Base-by-base conservation (phyloP, 2,329 filamentous ascomycete genomes). In the Fusarium ramigenum region DNA sequence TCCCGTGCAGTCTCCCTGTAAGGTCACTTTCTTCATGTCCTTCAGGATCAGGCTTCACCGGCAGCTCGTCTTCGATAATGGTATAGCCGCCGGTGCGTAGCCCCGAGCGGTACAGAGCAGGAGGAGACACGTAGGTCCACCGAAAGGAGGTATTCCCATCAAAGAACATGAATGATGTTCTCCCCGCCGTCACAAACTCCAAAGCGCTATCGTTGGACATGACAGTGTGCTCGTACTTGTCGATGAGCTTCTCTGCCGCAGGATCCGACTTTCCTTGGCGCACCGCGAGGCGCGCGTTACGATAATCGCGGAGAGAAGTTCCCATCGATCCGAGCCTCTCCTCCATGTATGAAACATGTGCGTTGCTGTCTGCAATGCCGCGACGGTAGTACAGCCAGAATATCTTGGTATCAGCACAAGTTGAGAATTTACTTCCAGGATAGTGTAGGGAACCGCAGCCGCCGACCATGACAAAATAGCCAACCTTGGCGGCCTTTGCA, bases 401-500 rank as follows among this genome's bases (percentile, higher is more conserved):
- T 28, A 52, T 49, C 25, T 60, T 53, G 42, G 61, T 69, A 15
- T 69, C 66, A 21, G 46, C 53, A 50, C 47, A 9, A 69, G 16
- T 30, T 69, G 61, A 7, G 65, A 42, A 40, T 42, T 50, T 12
- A 61, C 61, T 9, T 36, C 21, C 37, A 11, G 37, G 37, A 21
- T 40, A 40, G 19, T 40, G 19, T 14, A 40, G 37, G 11, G 37
- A 40, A 21, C 37, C 37, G 19, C 37, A 40, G 30, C 66, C 66
- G 12, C 61, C 66, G 7, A 69, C 25, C 66, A 69, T 69, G 21
- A 69, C 37, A 23, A 69, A 69, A 40, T 69, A 69, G n/a, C 50
- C 54, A 10, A 69, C 50, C 36, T 50, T 36, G 18, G 61, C 50
- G 25, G 19, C 19, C 14, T 69, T 69, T 5, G 52, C 44, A 14